Conservation (phyloP, 768 basidiomycete genomes). For the Pleurotus citrinopileatus region DNA sequence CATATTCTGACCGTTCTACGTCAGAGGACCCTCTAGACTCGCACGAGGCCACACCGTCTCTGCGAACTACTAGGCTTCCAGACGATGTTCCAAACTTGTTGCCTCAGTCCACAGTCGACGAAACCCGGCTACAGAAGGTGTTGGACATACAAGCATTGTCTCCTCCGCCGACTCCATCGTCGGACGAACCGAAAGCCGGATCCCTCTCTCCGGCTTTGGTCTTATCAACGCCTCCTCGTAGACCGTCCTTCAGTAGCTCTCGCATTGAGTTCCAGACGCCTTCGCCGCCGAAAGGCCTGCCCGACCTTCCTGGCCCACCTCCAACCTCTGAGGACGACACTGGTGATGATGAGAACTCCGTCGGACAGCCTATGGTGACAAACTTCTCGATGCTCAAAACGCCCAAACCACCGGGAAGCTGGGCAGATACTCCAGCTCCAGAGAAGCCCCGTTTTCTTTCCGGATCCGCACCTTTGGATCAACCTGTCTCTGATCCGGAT, state of each 20-base stretch:
- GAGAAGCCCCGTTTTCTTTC: conserved; percentile 27
- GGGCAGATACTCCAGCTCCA: conserved; percentile 27
- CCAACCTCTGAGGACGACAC: conserved; percentile 51
- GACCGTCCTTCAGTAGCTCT: conserved; percentile 35
- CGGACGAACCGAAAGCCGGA: conserved; percentile 9
- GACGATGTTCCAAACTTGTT: too few species aligned
- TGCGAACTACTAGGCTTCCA: conserved; percentile 15
- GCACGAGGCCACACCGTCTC: conserved; percentile 16
- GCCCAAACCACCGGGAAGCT: conserved; percentile 43
- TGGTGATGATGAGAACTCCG: conserved; percentile 17
- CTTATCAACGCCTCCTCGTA: conserved; percentile 47
- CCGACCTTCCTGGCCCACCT: conserved; percentile 66
- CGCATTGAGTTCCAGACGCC: conserved; percentile 57
- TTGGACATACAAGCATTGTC: conserved; percentile 14
- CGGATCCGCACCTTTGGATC: conserved; percentile 17
- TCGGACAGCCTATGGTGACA: conserved; percentile 18
- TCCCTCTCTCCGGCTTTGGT: conserved; percentile 11
- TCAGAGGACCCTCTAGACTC: too few species aligned
- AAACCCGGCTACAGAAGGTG: conserved; percentile 16
- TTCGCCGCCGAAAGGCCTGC: conserved; percentile 58
- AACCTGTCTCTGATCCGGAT: conserved; percentile 23
- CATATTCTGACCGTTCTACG: too few species aligned
- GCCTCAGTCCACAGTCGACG: conserved; percentile 12
- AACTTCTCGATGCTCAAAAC: conserved; percentile 33
- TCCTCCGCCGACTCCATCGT: conserved; percentile 30